Percentiles rank a stretch among this genome's conserved stretches.
Evolutionary conservation across 805 yeast species (phyloP).

Genomic region (Zygotorulaspora chibaensis): DNA sequence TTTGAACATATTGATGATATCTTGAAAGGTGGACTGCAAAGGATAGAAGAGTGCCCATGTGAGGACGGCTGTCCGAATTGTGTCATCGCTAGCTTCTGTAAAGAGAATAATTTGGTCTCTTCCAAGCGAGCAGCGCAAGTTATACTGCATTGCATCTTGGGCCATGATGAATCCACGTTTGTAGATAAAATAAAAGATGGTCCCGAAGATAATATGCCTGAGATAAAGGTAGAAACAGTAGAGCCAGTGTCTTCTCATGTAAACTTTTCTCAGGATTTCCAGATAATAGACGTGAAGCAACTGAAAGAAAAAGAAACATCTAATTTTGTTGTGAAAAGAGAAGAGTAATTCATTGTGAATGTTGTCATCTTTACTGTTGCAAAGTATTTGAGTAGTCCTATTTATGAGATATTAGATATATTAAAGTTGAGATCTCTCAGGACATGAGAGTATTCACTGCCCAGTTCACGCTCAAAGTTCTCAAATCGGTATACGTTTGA

Average conservation of each 20-base stretch:
- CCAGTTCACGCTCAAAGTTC: constrained; percentile 86
- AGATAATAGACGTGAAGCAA: constrained; percentile 42
- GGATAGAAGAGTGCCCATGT: constrained; percentile 62
- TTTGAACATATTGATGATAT: constrained; percentile 73
- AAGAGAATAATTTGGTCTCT: constrained; percentile 74
- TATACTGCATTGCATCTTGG: constrained; percentile 59
- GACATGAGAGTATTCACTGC: constrained; percentile 83
- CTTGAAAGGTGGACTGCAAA: constrained; percentile 51
- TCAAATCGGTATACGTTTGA: constrained; percentile 90
- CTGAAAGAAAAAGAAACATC: background rate
- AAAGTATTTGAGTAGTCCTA: background rate
- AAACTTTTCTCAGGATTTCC: constrained; percentile 58
- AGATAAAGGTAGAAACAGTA: constrained; percentile 62
- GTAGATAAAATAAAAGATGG: constrained; percentile 49
- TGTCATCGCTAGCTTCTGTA: constrained; percentile 77
- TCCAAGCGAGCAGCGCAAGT: constrained; percentile 83
- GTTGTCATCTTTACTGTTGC: background rate
- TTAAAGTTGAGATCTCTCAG: constrained; percentile 26
- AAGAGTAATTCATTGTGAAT: background rate
- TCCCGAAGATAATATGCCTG: constrained; percentile 74
- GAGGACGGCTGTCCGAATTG: constrained; percentile 74
- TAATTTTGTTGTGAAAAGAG: background rate
- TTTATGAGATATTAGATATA: background rate
- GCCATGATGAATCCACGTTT: constrained; percentile 39
- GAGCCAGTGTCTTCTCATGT: constrained; percentile 51